Evolutionary conservation across 2,329 filamentous ascomycete species (phyloP).

Genomic region (Sclerotinia glacialis): DNA sequence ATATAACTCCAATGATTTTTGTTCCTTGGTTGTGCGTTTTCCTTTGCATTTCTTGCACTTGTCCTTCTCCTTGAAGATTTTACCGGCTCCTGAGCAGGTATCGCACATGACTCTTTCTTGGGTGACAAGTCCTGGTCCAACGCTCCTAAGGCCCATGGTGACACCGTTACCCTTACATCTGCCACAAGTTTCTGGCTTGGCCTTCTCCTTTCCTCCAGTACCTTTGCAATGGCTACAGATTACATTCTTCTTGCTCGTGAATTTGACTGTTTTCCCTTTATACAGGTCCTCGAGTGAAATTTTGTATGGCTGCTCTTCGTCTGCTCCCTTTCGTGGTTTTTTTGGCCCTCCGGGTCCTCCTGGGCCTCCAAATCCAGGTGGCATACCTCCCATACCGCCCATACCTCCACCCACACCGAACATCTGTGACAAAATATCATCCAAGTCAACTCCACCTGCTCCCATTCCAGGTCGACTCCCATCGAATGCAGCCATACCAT

Average conservation of each 20-base stretch:
- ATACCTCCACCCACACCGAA: constrained; percentile 63
- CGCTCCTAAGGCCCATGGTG: constrained; percentile 73
- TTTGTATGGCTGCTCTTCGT: constrained; percentile 88
- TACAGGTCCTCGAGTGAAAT: constrained; percentile 93
- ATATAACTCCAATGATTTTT: constrained; percentile 94
- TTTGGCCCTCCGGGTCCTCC: constrained; percentile 47
- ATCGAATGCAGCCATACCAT: constrained; percentile 96
- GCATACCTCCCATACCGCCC: constrained; percentile 44
- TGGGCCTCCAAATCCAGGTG: constrained; percentile 34
- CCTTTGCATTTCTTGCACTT: constrained; percentile 99
- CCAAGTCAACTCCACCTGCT: constrained; percentile 72
- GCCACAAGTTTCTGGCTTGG: constrained; percentile 78
- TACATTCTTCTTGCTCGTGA: constrained; percentile 91
- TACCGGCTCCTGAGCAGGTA: constrained; percentile 80
- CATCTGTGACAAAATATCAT: constrained; percentile 93
- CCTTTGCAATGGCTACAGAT: constrained; percentile 86
- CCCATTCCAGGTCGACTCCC: constrained; percentile 62
- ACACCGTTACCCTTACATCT: constrained; percentile 79
- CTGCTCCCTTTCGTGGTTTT: constrained; percentile 67
- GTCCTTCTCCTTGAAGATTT: constrained; percentile 91
- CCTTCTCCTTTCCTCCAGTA: constrained; percentile 85
- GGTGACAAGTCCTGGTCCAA: constrained; percentile 83
- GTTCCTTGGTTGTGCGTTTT: constrained; percentile 78
- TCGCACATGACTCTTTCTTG: constrained; percentile 77
- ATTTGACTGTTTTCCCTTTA: constrained; percentile 97